Conservation (phyloP, 176 grass and related monocot genomes). For the Musa troglodytarum region DNA sequence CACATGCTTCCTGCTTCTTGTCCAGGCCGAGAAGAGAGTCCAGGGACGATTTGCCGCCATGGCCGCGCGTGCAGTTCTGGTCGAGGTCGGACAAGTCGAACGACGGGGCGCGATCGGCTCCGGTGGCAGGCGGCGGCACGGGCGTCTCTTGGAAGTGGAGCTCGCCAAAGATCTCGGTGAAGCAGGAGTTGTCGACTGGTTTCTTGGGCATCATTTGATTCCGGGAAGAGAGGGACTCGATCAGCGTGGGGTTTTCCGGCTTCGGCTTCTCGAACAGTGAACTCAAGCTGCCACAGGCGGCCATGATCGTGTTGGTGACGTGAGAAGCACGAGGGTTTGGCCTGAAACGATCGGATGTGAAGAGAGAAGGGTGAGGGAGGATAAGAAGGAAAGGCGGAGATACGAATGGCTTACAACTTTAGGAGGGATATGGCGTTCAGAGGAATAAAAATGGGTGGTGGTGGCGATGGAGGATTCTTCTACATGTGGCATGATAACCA, state of each 20-base stretch:
- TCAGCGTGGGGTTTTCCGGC: conserved; percentile 77
- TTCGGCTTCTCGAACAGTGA: conserved; percentile 76
- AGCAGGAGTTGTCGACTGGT: conserved; percentile 40
- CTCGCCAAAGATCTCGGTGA: conserved; percentile 90
- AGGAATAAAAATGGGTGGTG: too few species aligned
- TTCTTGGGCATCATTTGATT: conserved; percentile 42
- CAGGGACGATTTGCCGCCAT: neutral
- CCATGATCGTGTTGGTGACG: conserved; percentile 23
- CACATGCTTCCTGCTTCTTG: too few species aligned
- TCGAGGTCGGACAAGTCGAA: neutral
- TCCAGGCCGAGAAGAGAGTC: neutral
- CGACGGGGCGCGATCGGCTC: neutral
- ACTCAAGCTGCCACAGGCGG: conserved; percentile 49
- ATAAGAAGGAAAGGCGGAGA: too few species aligned
- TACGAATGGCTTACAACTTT: too few species aligned
- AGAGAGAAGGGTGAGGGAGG: too few species aligned
- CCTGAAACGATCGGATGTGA: too few species aligned
- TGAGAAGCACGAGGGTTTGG: too few species aligned
- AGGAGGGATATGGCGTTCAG: too few species aligned
- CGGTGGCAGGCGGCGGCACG: neutral
- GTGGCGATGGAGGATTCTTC: too few species aligned
- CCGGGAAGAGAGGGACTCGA: conserved; percentile 78
- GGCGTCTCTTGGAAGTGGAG: conserved; percentile 1
- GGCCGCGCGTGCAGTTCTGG: neutral
- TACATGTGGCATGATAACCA: too few species aligned